Percentiles rank a stretch among this genome's conserved stretches.
Evolutionary conservation across 2,329 filamentous ascomycete genomes (phyloP).

Genomic region (Curvularia sp.): DNA sequence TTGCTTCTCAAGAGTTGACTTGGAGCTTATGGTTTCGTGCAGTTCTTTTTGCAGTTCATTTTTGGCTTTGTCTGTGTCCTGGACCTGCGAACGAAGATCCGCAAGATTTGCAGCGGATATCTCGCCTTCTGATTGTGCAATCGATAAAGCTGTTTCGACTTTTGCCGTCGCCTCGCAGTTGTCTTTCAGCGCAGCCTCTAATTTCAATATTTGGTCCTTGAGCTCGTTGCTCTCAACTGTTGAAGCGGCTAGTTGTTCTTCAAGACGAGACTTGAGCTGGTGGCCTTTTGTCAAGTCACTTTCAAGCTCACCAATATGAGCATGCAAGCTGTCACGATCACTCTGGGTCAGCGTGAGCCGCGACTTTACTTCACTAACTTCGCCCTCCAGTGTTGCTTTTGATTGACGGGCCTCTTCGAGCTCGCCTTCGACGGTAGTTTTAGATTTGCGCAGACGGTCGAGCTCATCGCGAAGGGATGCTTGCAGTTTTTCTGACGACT

Average conservation of each 20-base stretch:
- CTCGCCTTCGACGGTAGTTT: constrained; percentile 20
- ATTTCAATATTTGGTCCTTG: constrained; percentile 21
- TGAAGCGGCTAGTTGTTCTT: constrained; percentile 20
- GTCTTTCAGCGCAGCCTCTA: constrained; percentile 19
- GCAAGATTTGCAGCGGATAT: constrained; percentile 19
- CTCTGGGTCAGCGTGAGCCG: constrained; percentile 11
- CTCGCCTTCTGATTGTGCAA: constrained; percentile 17
- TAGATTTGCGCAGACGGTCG: constrained; percentile 19
- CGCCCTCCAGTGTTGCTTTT: constrained; percentile 19
- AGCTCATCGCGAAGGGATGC: constrained; percentile 26
- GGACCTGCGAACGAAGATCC: constrained; percentile 19
- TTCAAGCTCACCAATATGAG: constrained; percentile 22
- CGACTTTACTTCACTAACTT: constrained; percentile 15
- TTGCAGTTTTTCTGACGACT: constrained; percentile 28
- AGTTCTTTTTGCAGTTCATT: constrained; percentile 18
- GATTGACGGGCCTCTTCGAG: constrained; percentile 16
- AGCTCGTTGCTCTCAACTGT: constrained; percentile 21
- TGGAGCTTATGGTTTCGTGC: constrained; percentile 9
- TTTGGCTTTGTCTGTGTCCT: constrained; percentile 14
- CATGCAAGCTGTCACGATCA: constrained; percentile 15
- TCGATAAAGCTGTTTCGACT: constrained; percentile 17
- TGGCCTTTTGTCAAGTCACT: constrained; percentile 7
- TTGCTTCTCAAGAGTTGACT: constrained; percentile 15
- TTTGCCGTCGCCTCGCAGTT: constrained; percentile 16
- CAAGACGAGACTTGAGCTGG: constrained; percentile 13